These are phyloP conservation scores for Yarrowia deformans DNA, from an alignment of 805 yeast species.

Conservation along the genomic window DNA sequence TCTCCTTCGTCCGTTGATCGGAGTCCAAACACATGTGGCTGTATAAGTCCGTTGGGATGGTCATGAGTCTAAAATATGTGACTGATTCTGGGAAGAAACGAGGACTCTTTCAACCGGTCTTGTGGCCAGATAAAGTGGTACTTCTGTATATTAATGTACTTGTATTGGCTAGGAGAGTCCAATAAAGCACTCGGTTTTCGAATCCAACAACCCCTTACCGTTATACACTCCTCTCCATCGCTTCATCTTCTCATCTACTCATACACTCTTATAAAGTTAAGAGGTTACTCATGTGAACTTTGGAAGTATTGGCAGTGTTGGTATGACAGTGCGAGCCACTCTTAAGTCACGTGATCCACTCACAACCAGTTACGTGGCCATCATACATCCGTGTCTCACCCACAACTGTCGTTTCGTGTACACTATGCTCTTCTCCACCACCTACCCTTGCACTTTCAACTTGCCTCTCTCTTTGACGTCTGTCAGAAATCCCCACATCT, in stretches of 20 bases:
- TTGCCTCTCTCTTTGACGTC: background rate
- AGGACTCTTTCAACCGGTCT: too few species aligned
- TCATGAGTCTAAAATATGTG: slow-evolving; percentile 4
- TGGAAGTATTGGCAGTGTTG: too few species aligned
- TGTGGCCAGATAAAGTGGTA: background rate
- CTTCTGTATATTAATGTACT: too few species aligned
- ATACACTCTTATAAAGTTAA: background rate
- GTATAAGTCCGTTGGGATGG: background rate
- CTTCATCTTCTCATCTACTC: too few species aligned
- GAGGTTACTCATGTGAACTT: background rate
- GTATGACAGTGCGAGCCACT: too few species aligned
- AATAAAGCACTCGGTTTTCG: too few species aligned
- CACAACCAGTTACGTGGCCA: too few species aligned
- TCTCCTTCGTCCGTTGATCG: too few species aligned
- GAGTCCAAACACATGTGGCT: too few species aligned
- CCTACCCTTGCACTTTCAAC: background rate
- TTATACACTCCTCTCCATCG: background rate
- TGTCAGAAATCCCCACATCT: slow-evolving; percentile 28
- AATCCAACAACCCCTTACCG: background rate
- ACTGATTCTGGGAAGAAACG: background rate
- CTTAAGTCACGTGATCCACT: too few species aligned
- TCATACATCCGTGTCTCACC: too few species aligned
- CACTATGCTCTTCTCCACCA: background rate
- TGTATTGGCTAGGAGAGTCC: background rate
- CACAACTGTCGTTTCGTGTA: too few species aligned